These are phyloP conservation scores for Brasilioporus rufonigricans DNA, from an alignment of 768 basidiomycete genomes.

Conservation along the genomic window DNA sequence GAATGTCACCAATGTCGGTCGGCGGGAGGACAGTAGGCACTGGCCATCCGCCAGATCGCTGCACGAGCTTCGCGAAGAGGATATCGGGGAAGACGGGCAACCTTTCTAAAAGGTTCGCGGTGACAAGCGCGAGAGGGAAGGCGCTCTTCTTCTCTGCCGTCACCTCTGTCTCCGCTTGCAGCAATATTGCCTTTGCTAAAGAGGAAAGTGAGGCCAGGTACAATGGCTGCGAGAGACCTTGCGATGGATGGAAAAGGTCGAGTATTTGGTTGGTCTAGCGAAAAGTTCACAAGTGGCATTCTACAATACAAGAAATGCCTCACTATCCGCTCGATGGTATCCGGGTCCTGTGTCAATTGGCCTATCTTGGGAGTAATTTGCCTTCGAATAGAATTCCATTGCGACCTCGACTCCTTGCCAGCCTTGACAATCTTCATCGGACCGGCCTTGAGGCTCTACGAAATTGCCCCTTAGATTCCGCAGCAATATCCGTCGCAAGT, in stretches of 20 bases:
- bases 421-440: slow-evolving; percentile 64
- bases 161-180: slow-evolving; percentile 93
- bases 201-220: slow-evolving; percentile 82
- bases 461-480: slow-evolving; percentile 20
- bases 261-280: slow-evolving; percentile 41
- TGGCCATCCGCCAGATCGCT: slow-evolving; percentile 87
- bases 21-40: slow-evolving; percentile 62
- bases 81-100: slow-evolving; percentile 63
- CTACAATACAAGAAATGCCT: slow-evolving; percentile 27
- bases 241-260: slow-evolving; percentile 37
- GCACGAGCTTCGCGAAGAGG: slow-evolving; percentile 82
- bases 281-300: slow-evolving; percentile 8
- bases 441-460: slow-evolving; percentile 60
- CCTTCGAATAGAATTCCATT: slow-evolving; percentile 68
- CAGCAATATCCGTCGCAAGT: slow-evolving; percentile 15
- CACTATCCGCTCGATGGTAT: slow-evolving; percentile 64
- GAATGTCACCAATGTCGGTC: slow-evolving; percentile 46
- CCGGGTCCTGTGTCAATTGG: slow-evolving; percentile 72
- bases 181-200: slow-evolving; percentile 82
- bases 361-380: slow-evolving; percentile 86
- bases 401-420: slow-evolving; percentile 49
- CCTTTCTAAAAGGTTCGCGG: slow-evolving; percentile 61
- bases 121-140: slow-evolving; percentile 73
- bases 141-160: slow-evolving; percentile 86
- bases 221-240: slow-evolving; percentile 35